Conservation (phyloP, 805 yeast species). For the Monosporozyma servazzii region DNA sequence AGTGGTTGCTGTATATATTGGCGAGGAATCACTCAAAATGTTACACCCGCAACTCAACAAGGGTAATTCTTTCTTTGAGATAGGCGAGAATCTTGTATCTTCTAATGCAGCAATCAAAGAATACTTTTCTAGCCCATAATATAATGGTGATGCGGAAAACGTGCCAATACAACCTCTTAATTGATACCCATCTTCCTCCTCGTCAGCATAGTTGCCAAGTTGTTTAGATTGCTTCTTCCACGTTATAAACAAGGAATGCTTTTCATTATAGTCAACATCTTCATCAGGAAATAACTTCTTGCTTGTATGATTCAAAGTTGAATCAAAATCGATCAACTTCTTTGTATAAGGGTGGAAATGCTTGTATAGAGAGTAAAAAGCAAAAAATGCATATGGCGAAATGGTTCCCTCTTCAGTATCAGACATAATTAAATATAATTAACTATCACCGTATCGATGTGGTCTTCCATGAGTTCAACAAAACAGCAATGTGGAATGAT, state of each 20-base stretch:
- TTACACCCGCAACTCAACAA: conserved; percentile 33
- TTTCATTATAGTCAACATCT: conserved; percentile 9
- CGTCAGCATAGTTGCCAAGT: background rate
- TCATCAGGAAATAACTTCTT: conserved; percentile 12
- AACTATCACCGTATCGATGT: too few species aligned
- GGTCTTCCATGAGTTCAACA: too few species aligned
- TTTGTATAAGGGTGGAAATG: conserved; percentile 8
- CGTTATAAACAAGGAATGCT: conserved; percentile 73
- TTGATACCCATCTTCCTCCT: conserved; percentile 9
- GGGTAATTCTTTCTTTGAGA: conserved; percentile 45
- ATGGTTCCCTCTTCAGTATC: background rate
- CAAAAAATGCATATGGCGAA: conserved; percentile 29
- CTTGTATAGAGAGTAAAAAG: conserved; percentile 24
- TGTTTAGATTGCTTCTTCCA: conserved; percentile 48
- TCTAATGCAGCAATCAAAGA: conserved; percentile 64
- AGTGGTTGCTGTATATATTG: conserved; percentile 34
- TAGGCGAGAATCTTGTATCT: conserved; percentile 71
- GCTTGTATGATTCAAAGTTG: conserved; percentile 12
- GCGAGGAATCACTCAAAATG: conserved; percentile 32
- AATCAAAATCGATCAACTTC: background rate
- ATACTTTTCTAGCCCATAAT: conserved; percentile 51
- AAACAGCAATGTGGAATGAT: too few species aligned
- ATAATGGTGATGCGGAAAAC: conserved; percentile 47
- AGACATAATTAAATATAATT: background rate
- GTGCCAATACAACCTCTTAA: conserved; percentile 94